A percentile compares a stretch with the other conserved stretches of the same genome.
Evolutionary conservation across 176 grass and related monocot genomes (phyloP).

Genomic region (Hsuehochloa calcarea): DNA sequence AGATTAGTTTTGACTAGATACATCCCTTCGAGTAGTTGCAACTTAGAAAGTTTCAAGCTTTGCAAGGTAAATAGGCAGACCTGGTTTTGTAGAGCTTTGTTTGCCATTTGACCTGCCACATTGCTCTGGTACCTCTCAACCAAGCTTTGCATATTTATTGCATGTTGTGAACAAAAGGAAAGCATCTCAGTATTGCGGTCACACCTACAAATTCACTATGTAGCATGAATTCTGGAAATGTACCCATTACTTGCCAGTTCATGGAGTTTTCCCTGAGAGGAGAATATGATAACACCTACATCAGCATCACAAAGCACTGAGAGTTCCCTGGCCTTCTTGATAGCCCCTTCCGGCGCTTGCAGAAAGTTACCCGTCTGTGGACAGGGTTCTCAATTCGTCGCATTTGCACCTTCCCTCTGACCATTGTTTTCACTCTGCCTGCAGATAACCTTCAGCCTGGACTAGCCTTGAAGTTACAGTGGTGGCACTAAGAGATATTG

Average conservation of each 20-base stretch:
- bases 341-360: constrained; percentile 42
- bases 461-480: constrained; percentile 24
- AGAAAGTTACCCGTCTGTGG: constrained; percentile 54
- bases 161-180: constrained; percentile 29
- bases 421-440: constrained; percentile 36
- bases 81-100: constrained; percentile 32
- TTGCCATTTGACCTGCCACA: constrained; percentile 24
- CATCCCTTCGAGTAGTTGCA: neutral
- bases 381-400: constrained; percentile 45
- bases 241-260: constrained; percentile 56
- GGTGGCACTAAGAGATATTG: constrained; percentile 20
- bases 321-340: constrained; percentile 58
- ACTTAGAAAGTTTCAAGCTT: neutral
- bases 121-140: constrained; percentile 48
- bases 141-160: constrained; percentile 54
- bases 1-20: neutral
- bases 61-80: constrained; percentile 21
- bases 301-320: too few relatives aligned
- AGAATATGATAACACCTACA: constrained; percentile 52
- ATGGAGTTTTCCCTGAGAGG: constrained; percentile 40
- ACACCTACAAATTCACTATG: neutral
- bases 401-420: constrained; percentile 51
- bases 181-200: constrained; percentile 19
- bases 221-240: constrained; percentile 28
- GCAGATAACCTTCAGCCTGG: constrained; percentile 38